Conservation (phyloP, 768 basidiomycete species). For the Rhodotorula toruloides region DNA sequence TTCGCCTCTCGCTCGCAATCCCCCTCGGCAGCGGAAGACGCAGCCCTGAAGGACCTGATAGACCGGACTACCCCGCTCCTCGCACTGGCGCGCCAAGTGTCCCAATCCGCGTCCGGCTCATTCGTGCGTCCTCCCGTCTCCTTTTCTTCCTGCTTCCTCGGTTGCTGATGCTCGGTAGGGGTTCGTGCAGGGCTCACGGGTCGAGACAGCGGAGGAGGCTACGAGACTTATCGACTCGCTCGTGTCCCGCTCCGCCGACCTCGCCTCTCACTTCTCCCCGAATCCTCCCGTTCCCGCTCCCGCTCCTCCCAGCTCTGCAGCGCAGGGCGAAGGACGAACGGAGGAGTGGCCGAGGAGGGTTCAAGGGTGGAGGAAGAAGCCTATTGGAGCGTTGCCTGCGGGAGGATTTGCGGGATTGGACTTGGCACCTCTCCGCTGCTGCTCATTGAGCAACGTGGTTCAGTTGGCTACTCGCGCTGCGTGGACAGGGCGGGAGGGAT, state of each 20-base stretch:
- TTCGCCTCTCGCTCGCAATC: background rate
- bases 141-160: background rate
- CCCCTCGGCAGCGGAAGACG: background rate
- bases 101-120: background rate
- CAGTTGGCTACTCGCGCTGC: too few relatives aligned
- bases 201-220: too few relatives aligned
- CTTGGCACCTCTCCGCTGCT: background rate
- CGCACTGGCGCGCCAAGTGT: constrained; percentile 8
- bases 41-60: background rate
- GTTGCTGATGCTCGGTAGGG: background rate
- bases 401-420: constrained; percentile 20
- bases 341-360: background rate
- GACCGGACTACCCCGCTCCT: constrained; percentile 12
- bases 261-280: background rate
- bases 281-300: background rate
- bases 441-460: background rate
- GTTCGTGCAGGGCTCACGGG: background rate
- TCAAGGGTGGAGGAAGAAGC: constrained; percentile 3
- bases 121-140: background rate
- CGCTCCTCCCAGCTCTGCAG: background rate
- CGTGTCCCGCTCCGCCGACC: background rate
- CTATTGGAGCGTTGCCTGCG: constrained; percentile 22
- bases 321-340: background rate
- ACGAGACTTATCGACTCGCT: background rate
- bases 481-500: too few relatives aligned